Conservation (phyloP, 83 land plant species). For the Thuja plicata region DNA sequence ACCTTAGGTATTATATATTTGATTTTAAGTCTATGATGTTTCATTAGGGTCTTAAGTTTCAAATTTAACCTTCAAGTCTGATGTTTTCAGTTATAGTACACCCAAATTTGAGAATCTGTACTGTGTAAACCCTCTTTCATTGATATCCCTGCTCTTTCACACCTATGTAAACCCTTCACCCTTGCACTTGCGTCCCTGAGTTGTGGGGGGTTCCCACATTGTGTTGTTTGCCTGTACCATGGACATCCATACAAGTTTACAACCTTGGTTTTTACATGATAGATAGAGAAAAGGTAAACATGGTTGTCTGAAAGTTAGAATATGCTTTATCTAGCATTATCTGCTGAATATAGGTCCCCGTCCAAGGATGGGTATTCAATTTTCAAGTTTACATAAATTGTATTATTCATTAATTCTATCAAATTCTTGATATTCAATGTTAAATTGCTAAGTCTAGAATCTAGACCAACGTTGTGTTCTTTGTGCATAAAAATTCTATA, state of each 20-base stretch:
- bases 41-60: not conserved
- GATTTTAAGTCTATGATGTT: not conserved
- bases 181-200: not conserved
- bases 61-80: not conserved
- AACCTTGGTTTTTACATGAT: not conserved
- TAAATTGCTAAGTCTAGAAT: not conserved
- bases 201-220: not conserved
- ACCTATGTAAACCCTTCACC: not conserved
- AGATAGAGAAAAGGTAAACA: not conserved
- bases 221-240: not conserved
- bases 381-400: not conserved
- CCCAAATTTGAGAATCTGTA: not conserved
- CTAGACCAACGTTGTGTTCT: constrained; percentile 4
- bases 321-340: not conserved
- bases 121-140: not conserved
- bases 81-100: not conserved
- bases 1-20: no score
- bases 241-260: not conserved
- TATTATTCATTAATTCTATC: not conserved
- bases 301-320: not conserved
- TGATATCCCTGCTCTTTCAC: not conserved
- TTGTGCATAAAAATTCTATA: not conserved
- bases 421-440: not conserved
- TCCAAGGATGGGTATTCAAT: not conserved
- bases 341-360: not conserved